phyloP scores from a whole-genome alignment of 2,329 filamentous ascomycete species.

The Colletotrichum sidae region DNA sequence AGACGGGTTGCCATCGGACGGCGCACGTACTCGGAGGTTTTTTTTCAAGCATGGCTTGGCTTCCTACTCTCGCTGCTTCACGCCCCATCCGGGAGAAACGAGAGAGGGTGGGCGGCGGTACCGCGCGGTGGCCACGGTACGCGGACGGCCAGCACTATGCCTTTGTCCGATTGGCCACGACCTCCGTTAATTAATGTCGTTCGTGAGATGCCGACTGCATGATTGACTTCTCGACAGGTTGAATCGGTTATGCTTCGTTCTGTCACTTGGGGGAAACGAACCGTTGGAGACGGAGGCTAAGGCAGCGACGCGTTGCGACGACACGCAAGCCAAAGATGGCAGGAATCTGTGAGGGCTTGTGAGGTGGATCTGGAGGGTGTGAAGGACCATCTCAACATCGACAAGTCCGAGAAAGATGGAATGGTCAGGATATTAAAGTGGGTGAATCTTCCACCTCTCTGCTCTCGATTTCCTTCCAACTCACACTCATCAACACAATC shows the following conservation, averaged over 20 bases:
- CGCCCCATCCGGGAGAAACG: background rate
- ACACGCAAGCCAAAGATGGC: background rate
- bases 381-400: too few species aligned
- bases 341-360: background rate
- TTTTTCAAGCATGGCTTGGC: background rate
- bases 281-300: conserved; percentile 11
- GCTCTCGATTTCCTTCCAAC: background rate
- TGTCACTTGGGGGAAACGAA: conserved; percentile 22
- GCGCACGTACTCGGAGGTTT: conserved; percentile 1
- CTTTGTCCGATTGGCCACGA: background rate
- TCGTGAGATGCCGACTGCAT: conserved; percentile 16
- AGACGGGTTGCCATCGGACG: too few species aligned
- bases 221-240: conserved; percentile 13
- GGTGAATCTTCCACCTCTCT: background rate
- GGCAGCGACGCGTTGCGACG: conserved; percentile 7
- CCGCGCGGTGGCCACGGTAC: conserved; percentile 13
- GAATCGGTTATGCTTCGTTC: conserved; percentile 4
- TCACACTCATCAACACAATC: conserved; percentile 10
- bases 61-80: background rate
- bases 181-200: background rate
- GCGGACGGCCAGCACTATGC: background rate
- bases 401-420: too few species aligned
- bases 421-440: background rate
- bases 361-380: too few species aligned
- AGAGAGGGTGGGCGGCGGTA: conserved; percentile 11